phyloP scores from a whole-genome alignment of 2,329 filamentous ascomycete genomes.

The Macrophomina pseudophaseolina region DNA sequence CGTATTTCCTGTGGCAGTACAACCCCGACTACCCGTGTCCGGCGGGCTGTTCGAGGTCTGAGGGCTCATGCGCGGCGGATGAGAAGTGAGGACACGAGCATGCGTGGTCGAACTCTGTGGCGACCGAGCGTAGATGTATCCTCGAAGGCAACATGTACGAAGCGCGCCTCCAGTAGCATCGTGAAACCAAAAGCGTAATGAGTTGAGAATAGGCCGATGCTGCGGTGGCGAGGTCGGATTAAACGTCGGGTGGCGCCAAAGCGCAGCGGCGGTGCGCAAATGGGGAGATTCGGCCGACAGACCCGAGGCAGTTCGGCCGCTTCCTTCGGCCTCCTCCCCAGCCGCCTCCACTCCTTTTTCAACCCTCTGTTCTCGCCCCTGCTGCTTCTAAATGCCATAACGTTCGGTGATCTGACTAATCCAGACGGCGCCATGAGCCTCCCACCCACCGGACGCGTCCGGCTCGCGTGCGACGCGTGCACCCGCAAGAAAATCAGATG shows the following conservation, averaged over 20 bases:
- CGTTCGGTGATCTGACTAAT: too few species aligned
- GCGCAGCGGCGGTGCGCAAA: too few species aligned
- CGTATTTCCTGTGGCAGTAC: slow-evolving; percentile 61
- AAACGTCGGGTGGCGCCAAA: background rate
- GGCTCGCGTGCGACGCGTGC: slow-evolving; percentile 40
- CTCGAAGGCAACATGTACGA: too few species aligned
- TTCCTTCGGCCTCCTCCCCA: background rate
- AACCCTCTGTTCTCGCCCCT: background rate
- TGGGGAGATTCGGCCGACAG: background rate
- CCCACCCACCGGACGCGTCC: background rate
- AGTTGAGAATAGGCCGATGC: too few species aligned
- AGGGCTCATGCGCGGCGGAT: background rate
- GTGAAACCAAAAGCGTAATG: too few species aligned
- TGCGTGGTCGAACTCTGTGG: too few species aligned
- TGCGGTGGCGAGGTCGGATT: too few species aligned
- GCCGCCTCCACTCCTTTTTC: background rate
- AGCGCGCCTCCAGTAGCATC: too few species aligned
- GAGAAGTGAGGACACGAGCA: background rate
- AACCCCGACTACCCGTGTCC: slow-evolving; percentile 45
- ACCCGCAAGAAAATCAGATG: slow-evolving; percentile 45
- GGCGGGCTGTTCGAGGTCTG: slow-evolving; percentile 35
- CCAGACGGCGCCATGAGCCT: background rate
- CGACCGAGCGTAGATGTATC: too few species aligned
- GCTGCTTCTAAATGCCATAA: too few species aligned
- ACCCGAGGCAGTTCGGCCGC: background rate